Base-by-base conservation (phyloP, 192 early-diverging fungal species). In the Coemansia sp. region DNA sequence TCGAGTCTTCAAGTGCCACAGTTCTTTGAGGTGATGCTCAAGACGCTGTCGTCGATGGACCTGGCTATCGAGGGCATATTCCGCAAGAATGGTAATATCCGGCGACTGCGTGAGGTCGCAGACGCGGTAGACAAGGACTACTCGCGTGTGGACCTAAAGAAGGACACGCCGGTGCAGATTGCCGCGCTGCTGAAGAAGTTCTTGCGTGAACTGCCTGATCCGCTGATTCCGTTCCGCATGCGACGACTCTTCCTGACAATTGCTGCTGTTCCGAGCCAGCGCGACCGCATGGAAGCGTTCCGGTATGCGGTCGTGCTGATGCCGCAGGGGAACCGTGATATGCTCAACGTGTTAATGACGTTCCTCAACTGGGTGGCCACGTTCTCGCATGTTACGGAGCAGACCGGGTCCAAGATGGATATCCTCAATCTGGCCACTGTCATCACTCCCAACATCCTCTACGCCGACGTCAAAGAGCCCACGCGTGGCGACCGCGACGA, bases 121-220 rank as follows among this genome's bases (percentile, higher is more conserved):
- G 95, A 97, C 30, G 72, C 85, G 0, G 84, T 98, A 23, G 97
- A 98, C 73, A 86, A 86, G 73, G 89, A 96, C 72, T 91, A 89
- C 5, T 74, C 78, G 18, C 64, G 85, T 5, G 87, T 93, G 6
- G 88, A 92, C 32, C 68, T 95, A 49, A 69, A 74, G 9, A 82
- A 86, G 26, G 89, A 90, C 16, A 91, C 92, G 58, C 85, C 90
- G 9, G 89, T 98, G 47, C 95, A 97, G 74, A 85, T 97, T 27
- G 95, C 97, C 3, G 97, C 97, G 12, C 71, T 98, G 60, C 69
- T 98, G 62, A 97, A 98, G 63, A 97, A 97, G 83, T 98, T 96
- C 60, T 75, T 98, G 70, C 87, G 97, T 16, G 97, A 98, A 51
- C 68, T 98, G 66, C 95, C 97, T 0, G 97, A 98, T 47, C 95